Evolutionary conservation across 2,329 filamentous ascomycete genomes (phyloP).

Genomic region (Fonsecaea pedrosoi): DNA sequence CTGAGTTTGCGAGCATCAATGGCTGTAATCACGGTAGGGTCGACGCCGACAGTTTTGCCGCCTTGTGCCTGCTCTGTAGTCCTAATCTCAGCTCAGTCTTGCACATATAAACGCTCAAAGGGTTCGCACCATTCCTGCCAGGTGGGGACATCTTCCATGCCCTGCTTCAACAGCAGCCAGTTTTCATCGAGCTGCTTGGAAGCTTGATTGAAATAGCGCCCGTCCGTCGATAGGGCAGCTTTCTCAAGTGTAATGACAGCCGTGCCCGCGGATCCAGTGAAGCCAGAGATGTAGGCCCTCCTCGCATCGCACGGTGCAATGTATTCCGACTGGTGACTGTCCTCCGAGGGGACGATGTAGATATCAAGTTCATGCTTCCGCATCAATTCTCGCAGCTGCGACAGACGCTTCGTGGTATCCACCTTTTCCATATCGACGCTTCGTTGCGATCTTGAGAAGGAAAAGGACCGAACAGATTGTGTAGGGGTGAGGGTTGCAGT

Average conservation of each 20-base stretch:
- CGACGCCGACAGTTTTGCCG: slow-evolving; percentile 87
- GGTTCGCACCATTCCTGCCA: slow-evolving; percentile 87
- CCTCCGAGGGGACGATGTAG: slow-evolving; percentile 95
- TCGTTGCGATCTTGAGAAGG: slow-evolving; percentile 46
- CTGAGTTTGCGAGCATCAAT: slow-evolving; percentile 75
- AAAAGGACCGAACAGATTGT: slow-evolving; percentile 48
- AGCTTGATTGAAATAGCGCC: slow-evolving; percentile 97
- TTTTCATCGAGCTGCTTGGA: slow-evolving; percentile 87
- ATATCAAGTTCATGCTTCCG: slow-evolving; percentile 83
- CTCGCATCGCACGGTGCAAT: slow-evolving; percentile 94
- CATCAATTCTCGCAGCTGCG: slow-evolving; percentile 83
- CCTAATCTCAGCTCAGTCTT: slow-evolving; percentile 47
- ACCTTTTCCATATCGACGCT: slow-evolving; percentile 74
- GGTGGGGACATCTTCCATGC: slow-evolving; percentile 89
- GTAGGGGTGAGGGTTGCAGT: slow-evolving; percentile 22
- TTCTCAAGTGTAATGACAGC: slow-evolving; percentile 86
- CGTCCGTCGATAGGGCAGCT: slow-evolving; percentile 90
- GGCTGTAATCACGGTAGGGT: slow-evolving; percentile 84
- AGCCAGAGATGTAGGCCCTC: slow-evolving; percentile 90
- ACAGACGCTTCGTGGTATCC: slow-evolving; percentile 77
- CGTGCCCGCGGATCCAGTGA: slow-evolving; percentile 92
- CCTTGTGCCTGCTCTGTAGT: slow-evolving; percentile 81
- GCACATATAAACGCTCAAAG: slow-evolving; percentile 4
- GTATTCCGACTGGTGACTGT: slow-evolving; percentile 97
- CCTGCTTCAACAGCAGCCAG: slow-evolving; percentile 91